phyloP scores from a whole-genome alignment of 2,329 filamentous ascomycete genomes.

The Alternaria atra region DNA sequence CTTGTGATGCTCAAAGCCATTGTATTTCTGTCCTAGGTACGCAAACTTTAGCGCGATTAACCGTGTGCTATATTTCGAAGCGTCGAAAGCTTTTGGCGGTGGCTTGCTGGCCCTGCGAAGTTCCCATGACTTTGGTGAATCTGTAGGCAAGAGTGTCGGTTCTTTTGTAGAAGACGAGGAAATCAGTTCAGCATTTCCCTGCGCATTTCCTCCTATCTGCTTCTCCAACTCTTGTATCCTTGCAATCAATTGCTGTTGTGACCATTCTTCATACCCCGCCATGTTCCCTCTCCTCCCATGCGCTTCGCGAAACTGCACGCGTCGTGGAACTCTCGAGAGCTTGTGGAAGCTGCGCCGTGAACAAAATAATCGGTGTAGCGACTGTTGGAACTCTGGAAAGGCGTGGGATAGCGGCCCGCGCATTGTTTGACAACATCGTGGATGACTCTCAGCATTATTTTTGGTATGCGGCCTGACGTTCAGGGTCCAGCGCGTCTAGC shows the following conservation, averaged over 20 bases:
- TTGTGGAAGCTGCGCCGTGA: conserved; percentile 42
- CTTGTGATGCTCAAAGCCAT: conserved; percentile 88
- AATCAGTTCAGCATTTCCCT: background rate
- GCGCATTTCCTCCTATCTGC: conserved; percentile 14
- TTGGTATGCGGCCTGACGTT: conserved; percentile 38
- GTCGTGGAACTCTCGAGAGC: conserved; percentile 43
- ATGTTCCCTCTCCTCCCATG: conserved; percentile 27
- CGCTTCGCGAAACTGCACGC: conserved; percentile 27
- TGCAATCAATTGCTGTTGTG: conserved; percentile 46
- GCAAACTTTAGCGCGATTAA: conserved; percentile 92
- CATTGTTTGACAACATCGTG: conserved; percentile 35
- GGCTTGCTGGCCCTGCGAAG: conserved; percentile 46
- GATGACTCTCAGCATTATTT: conserved; percentile 32
- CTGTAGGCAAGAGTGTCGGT: background rate
- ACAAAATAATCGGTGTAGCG: conserved; percentile 42
- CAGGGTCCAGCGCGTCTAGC: conserved; percentile 32
- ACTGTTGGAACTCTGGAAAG: conserved; percentile 39
- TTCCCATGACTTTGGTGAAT: conserved; percentile 16
- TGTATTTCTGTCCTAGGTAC: conserved; percentile 90
- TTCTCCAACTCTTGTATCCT: conserved; percentile 45
- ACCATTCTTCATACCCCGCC: conserved; percentile 45
- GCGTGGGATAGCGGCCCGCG: conserved; percentile 34
- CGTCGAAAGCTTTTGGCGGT: conserved; percentile 70
- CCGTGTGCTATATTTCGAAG: conserved; percentile 81
- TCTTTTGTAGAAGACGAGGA: conserved; percentile 5